Conservation (phyloP, 2,329 filamentous ascomycete genomes). For the Basipetospora chlamydospora region DNA sequence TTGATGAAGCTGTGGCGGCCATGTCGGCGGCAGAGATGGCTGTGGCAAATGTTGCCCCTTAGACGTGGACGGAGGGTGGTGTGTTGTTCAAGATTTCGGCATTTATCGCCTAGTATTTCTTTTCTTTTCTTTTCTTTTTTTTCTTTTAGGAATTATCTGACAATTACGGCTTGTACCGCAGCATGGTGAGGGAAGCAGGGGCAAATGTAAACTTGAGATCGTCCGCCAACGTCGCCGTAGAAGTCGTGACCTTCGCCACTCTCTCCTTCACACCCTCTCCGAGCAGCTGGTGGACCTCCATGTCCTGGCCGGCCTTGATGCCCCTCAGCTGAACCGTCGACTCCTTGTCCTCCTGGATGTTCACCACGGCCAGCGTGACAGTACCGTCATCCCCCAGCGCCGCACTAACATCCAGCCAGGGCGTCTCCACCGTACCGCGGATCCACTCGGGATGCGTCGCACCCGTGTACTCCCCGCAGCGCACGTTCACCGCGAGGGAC, state of each 20-base stretch:
- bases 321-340: neutral
- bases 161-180: slow-evolving; percentile 1
- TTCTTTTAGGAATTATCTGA: too few species aligned
- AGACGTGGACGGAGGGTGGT: too few species aligned
- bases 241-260: neutral
- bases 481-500: slow-evolving; percentile 52
- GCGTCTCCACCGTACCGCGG: slow-evolving; percentile 48
- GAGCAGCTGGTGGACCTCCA: neutral
- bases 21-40: neutral
- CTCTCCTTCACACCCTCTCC: neutral
- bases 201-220: neutral
- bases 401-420: slow-evolving; percentile 56
- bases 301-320: neutral
- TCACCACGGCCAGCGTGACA: slow-evolving; percentile 57
- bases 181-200: slow-evolving; percentile 1
- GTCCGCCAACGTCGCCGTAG: neutral
- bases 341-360: slow-evolving; percentile 27
- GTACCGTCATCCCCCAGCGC: slow-evolving; percentile 40
- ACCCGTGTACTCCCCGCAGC: slow-evolving; percentile 48
- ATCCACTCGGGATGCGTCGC: slow-evolving; percentile 53
- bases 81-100: too few species aligned
- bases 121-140: too few species aligned
- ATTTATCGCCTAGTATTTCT: too few species aligned
- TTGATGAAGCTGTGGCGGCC: neutral
- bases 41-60: too few species aligned